These are phyloP conservation scores for Danielozyma ontarioensis DNA, from an alignment of 805 yeast genomes.

Conservation along the genomic window DNA sequence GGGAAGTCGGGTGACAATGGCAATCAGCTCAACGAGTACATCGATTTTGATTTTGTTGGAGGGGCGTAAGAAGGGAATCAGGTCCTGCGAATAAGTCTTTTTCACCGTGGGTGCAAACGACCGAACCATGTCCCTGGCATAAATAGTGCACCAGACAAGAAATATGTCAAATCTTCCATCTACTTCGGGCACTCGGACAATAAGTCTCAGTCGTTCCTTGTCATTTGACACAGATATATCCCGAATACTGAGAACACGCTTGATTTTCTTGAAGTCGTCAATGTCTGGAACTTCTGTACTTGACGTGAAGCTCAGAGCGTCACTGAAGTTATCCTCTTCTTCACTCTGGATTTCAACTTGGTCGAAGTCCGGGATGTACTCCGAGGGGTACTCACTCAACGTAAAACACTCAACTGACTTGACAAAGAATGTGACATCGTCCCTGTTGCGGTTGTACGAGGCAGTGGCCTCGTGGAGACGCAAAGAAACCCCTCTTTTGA, in stretches of 20 bases:
- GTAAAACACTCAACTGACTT: conserved; percentile 27
- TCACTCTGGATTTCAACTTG: conserved; percentile 15
- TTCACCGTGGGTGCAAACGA: conserved; percentile 29
- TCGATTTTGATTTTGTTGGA: conserved; percentile 24
- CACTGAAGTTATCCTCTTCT: conserved; percentile 19
- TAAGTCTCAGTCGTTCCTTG: conserved; percentile 22
- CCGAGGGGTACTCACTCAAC: conserved; percentile 33
- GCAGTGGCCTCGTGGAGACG: conserved; percentile 15
- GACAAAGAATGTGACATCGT: conserved; percentile 15
- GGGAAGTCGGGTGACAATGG: conserved; percentile 41
- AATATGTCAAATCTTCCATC: conserved; percentile 36
- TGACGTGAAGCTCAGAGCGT: conserved; percentile 25
- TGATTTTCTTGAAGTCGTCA: conserved; percentile 20
- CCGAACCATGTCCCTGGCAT: conserved; percentile 30
- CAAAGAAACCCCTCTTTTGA: conserved; percentile 33
- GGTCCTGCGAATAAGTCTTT: conserved; percentile 20
- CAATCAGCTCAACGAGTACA: conserved; percentile 25
- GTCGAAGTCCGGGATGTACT: conserved; percentile 30
- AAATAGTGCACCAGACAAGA: conserved; percentile 37
- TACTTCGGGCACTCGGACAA: conserved; percentile 27
- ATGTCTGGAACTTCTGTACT: conserved; percentile 13
- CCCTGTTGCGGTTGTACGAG: conserved; percentile 16
- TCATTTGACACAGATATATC: conserved; percentile 23
- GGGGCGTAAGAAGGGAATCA: conserved; percentile 11
- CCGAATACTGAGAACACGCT: conserved; percentile 25